Percentiles rank a stretch among this genome's conserved stretches.
These are phyloP conservation scores for Moelleriella libera DNA, from an alignment of 2,329 filamentous ascomycete genomes.

Conservation along the genomic window DNA sequence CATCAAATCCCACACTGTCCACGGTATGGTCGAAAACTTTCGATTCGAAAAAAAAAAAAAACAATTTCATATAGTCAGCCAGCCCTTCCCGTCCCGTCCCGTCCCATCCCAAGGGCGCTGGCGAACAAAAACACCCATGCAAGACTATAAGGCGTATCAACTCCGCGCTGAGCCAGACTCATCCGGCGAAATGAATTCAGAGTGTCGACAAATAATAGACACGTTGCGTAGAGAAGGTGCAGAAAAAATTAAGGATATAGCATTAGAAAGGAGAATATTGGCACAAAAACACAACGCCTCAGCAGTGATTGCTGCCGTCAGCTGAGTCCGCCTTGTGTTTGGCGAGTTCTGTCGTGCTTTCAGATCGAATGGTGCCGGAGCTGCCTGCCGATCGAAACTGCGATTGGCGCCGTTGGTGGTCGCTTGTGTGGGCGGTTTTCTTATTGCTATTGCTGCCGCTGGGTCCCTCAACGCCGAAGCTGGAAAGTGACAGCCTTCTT, in stretches of 20 bases:
- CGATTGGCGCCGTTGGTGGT: neutral
- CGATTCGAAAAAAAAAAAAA: too few relatives aligned
- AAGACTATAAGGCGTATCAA: too few relatives aligned
- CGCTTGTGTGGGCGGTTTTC: neutral
- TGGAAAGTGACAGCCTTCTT: neutral
- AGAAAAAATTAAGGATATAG: neutral
- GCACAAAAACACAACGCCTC: neutral
- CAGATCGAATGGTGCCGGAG: slow-evolving; percentile 26
- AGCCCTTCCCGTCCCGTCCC: too few relatives aligned
- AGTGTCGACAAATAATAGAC: too few relatives aligned
- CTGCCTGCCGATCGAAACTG: slow-evolving; percentile 18
- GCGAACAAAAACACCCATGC: too few relatives aligned
- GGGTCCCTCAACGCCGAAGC: neutral
- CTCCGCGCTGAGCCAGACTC: too few relatives aligned
- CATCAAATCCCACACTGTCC: too few relatives aligned
- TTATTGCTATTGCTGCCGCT: slow-evolving; percentile 8
- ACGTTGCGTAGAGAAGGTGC: too few relatives aligned
- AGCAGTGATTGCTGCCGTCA: slow-evolving; percentile 9
- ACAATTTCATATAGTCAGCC: too few relatives aligned
- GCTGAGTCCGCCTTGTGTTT: slow-evolving; percentile 22
- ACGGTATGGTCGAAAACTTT: too few relatives aligned
- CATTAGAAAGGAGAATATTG: neutral
- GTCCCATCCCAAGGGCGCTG: too few relatives aligned
- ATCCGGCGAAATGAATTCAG: too few relatives aligned
- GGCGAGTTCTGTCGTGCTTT: slow-evolving; percentile 37